Conservation (phyloP, 441 rosid species). For the Arabidopsis hybrid region DNA sequence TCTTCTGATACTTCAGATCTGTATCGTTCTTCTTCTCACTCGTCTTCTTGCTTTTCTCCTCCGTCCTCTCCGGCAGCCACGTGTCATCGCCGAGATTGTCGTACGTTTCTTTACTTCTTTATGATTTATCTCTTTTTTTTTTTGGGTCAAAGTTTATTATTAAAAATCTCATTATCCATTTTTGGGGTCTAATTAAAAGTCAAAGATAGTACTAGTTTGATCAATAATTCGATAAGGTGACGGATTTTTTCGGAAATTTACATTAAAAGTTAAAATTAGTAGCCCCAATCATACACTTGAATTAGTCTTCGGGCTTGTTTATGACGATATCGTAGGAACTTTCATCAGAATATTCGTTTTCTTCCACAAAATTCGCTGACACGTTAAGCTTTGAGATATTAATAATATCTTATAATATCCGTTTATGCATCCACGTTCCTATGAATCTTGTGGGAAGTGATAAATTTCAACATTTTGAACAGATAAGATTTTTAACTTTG, state of each 20-base stretch:
- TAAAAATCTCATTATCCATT: not conserved
- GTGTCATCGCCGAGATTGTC: conserved; percentile 70
- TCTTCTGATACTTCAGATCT: conserved; percentile 58
- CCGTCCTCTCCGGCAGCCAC: conserved; percentile 68
- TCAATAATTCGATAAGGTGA: not conserved
- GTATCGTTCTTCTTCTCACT: conserved; percentile 57
- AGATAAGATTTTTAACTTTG: not conserved
- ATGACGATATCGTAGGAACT: conserved; percentile 11
- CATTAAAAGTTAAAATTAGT: not conserved
- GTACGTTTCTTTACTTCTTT: conserved; percentile 39
- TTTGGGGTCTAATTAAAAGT: conserved; percentile 23
- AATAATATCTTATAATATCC: not conserved
- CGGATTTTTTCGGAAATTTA: not conserved
- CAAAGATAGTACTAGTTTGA: conserved; percentile 13
- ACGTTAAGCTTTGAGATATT: conserved; percentile 8
- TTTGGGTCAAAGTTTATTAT: not conserved
- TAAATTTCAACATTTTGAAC: not conserved
- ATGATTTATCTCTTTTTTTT: not conserved
- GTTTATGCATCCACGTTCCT: conserved; percentile 20
- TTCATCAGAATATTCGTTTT: conserved; percentile 24
- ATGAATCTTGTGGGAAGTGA: not conserved
- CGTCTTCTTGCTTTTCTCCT: conserved; percentile 60
- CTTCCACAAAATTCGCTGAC: conserved; percentile 24
- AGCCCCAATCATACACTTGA: conserved; percentile 14
- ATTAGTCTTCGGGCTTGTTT: conserved; percentile 11